Evolutionary conservation across 495 filamentous ascomycete genomes (phyloP), one percentile per base, ranked within the genome.

Genomic region (Penicillium canescens): DNA sequence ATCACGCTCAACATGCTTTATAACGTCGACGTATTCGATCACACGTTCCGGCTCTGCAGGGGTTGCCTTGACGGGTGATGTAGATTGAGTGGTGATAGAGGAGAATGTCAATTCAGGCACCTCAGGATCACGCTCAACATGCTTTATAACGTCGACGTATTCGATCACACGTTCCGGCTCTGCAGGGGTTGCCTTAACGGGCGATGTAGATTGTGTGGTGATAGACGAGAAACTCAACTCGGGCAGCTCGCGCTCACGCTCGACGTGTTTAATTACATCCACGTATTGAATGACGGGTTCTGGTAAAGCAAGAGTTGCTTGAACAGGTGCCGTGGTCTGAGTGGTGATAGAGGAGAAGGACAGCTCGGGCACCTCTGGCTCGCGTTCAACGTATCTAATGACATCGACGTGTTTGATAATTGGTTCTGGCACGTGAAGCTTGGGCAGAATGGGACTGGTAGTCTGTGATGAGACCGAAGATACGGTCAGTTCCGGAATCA

Each of bases 281-380:
- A 40, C 34, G 26, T 43, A 39, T 16, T 43, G 35, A 16, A 52
- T 38, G 16, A 59, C 26, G 23, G 56, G 48, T 48, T 62, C 51
- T 4, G 59, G 59, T 42, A 52, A 46, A 44, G 48, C 38, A 11
- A 35, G 26, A 34, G 37, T 42, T 13, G 38, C 48, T 23, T 50
- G 38, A 31, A 66, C 38, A 16, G 48, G 72, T 42, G 68, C 55
- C 14, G 69, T 78, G 7, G 43, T 54, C 47, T 73, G 64, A 3
- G 66, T 61, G 14, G 61, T 63, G 52, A 72, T 66, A n/a, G 55
- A 54, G 16, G 70, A 72, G 20, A 70, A 37, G 9, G 36, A 51
- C 13, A 70, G 35, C 44, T 70, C 60, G 11, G 60, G 57, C 2
- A 55, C 31, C 13, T 52, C 61, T 41, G 65, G 61, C 26, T 55